phyloP scores from a whole-genome alignment of 805 yeast genomes.

The Zygotorulaspora florentina region DNA sequence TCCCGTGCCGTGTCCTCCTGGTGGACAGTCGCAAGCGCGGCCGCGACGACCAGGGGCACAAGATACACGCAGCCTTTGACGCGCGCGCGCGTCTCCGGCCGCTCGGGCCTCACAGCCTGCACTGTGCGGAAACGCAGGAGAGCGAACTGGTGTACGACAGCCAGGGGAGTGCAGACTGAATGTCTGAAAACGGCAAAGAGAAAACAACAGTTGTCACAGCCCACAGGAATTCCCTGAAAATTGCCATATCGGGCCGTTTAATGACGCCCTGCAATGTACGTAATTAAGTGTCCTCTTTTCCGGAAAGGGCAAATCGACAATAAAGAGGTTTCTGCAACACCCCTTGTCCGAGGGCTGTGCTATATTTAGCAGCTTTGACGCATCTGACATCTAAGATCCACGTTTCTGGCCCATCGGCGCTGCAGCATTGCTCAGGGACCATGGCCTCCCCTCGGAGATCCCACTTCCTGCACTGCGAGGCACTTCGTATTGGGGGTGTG shows the following conservation, averaged over 20 bases:
- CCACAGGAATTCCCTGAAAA: neutral
- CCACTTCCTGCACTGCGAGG: neutral
- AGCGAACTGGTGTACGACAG: no score
- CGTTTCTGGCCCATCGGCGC: neutral
- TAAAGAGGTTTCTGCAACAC: no score
- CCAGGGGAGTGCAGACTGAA: no score
- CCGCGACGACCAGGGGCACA: neutral
- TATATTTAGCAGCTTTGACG: neutral
- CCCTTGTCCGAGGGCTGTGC: neutral
- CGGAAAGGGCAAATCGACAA: no score
- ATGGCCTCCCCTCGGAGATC: neutral
- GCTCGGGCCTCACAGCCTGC: neutral
- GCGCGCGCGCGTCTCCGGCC: slow-evolving; percentile 1
- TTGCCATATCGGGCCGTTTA: no score
- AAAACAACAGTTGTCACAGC: neutral
- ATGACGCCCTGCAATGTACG: no score
- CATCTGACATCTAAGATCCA: neutral
- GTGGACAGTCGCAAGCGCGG: neutral
- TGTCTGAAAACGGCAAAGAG: neutral
- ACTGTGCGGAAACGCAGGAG: no score
- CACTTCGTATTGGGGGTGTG: neutral
- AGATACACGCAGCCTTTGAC: neutral
- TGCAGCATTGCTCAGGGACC: neutral
- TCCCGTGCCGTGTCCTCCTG: neutral
- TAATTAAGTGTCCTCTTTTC: no score